Conservation (phyloP, 2,329 filamentous ascomycete species). For the Phialemonium atrogriseum region DNA sequence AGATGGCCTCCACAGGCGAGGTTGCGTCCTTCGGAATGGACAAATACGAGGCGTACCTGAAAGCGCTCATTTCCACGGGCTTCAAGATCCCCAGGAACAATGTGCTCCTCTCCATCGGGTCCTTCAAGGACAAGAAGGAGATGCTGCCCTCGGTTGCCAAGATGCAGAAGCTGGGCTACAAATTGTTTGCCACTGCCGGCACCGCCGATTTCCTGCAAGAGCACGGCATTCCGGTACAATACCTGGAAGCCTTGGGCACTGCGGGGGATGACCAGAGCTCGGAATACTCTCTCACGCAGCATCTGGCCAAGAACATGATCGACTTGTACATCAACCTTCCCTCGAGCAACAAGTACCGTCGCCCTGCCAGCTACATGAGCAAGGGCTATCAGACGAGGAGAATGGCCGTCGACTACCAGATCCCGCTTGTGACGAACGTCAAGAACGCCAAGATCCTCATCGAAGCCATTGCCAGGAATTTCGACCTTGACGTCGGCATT, state of each 20-base stretch:
- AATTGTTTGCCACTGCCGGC: constrained; percentile 90
- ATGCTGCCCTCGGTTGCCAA: constrained; percentile 90
- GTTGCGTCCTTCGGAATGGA: constrained; percentile 93
- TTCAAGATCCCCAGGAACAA: constrained; percentile 96
- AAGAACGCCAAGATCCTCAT: constrained; percentile 98
- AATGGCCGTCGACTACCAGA: constrained; percentile 97
- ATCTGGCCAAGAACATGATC: constrained; percentile 95
- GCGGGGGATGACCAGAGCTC: constrained; percentile 80
- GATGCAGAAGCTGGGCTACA: constrained; percentile 85
- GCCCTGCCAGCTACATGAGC: constrained; percentile 97
- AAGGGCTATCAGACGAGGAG: constrained; percentile 93
- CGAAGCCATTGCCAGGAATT: constrained; percentile 86
- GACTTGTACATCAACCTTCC: constrained; percentile 98
- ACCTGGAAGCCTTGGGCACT: constrained; percentile 76
- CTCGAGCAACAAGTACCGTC: constrained; percentile 95
- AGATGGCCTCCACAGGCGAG: constrained; percentile 98
- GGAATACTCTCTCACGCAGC: constrained; percentile 94
- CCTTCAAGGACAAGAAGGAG: constrained; percentile 96
- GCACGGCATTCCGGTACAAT: constrained; percentile 86
- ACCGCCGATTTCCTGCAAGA: constrained; percentile 95
- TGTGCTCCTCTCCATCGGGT: constrained; percentile 88
- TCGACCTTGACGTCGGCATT: constrained; percentile 71
- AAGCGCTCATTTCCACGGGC: constrained; percentile 88
- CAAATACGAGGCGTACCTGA: constrained; percentile 97
- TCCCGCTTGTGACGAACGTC: constrained; percentile 94